A percentile compares a stretch with the other conserved stretches of the same genome.
These are phyloP conservation scores for Spirogloea muscicola DNA, from an alignment of 139 green algal genomes.

Conservation along the genomic window DNA sequence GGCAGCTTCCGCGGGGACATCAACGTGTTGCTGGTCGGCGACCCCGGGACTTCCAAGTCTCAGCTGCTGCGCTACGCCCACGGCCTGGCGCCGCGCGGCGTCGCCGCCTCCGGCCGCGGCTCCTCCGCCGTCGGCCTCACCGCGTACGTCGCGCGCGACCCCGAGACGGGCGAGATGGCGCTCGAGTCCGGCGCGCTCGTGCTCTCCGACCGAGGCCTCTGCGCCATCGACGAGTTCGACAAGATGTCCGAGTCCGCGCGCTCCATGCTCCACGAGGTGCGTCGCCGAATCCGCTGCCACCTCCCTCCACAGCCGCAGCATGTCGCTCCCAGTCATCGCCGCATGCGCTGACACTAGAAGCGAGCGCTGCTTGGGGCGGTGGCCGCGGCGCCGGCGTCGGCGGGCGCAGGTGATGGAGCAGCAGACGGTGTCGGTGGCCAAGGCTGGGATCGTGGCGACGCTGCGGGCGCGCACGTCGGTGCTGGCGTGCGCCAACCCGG, in stretches of 20 bases:
- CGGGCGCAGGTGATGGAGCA: constrained; percentile 95
- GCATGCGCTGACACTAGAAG: too few species aligned
- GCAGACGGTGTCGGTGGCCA: constrained; percentile 96
- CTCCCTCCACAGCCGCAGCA: too few species aligned
- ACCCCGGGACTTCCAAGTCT: constrained; percentile 91
- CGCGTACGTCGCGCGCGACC: constrained; percentile 90
- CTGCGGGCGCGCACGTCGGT: constrained; percentile 93
- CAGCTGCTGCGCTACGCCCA: constrained; percentile 94
- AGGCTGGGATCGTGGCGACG: constrained; percentile 95
- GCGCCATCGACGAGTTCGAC: constrained; percentile 99
- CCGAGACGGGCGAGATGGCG: constrained; percentile 86
- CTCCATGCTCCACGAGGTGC: constrained; percentile 74
- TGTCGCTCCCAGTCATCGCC: too few species aligned
- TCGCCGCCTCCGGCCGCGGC: constrained; percentile 92
- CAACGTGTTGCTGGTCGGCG: constrained; percentile 94
- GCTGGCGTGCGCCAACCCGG: constrained; percentile 73
- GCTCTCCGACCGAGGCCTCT: constrained; percentile 86
- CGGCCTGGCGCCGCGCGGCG: constrained; percentile 87
- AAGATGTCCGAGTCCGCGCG: constrained; percentile 94
- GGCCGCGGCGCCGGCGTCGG: too few species aligned
- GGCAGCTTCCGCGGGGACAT: constrained; percentile 72
- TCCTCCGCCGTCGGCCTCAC: constrained; percentile 91
- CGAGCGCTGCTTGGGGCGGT: too few species aligned
- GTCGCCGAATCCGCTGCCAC: not conserved
- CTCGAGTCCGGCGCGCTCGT: constrained; percentile 94